Conservation (phyloP, 2,329 filamentous ascomycete species). For the Fusarium brachygibbosum region DNA sequence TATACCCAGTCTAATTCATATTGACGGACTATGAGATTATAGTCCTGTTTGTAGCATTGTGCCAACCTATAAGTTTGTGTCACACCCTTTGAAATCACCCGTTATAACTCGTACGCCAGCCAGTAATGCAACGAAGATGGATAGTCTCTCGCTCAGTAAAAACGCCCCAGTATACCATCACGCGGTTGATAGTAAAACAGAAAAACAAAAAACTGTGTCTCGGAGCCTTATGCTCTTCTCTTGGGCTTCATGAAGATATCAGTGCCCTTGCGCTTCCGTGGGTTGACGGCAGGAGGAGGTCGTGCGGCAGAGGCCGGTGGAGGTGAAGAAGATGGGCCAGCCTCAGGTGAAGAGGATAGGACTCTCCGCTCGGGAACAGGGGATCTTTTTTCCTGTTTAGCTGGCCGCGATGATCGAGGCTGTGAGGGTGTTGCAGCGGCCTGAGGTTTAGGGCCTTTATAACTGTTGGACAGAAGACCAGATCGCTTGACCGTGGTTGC, state of each 20-base stretch:
- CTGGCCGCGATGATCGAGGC: slow-evolving; percentile 14
- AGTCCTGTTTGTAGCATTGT: slow-evolving; percentile 1
- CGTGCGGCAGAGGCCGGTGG: slow-evolving; percentile 23
- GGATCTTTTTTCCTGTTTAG: slow-evolving; percentile 23
- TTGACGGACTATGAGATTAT: neutral
- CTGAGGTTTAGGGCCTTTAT: slow-evolving; percentile 43
- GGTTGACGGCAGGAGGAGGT: slow-evolving; percentile 14
- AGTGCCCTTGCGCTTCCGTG: slow-evolving; percentile 61
- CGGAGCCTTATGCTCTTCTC: slow-evolving; percentile 51
- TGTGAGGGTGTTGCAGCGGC: slow-evolving; percentile 23
- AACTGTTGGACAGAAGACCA: slow-evolving; percentile 50
- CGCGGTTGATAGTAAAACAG: neutral
- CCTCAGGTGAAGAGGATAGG: slow-evolving; percentile 39
- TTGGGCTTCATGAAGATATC: slow-evolving; percentile 65
- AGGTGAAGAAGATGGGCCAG: slow-evolving; percentile 44
- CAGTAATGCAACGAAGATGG: slow-evolving; percentile 3
- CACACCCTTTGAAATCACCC: slow-evolving; percentile 1
- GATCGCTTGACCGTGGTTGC: slow-evolving; percentile 29
- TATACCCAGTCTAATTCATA: slow-evolving; percentile 15
- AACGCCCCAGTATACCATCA: neutral
- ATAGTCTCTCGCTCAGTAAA: neutral
- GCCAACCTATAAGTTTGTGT: slow-evolving; percentile 6
- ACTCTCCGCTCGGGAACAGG: slow-evolving; percentile 37
- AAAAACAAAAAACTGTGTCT: neutral
- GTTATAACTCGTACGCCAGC: slow-evolving; percentile 10